Base-by-base conservation (phyloP, 2,329 filamentous ascomycete genomes). In the Raffaelea albimanens region DNA sequence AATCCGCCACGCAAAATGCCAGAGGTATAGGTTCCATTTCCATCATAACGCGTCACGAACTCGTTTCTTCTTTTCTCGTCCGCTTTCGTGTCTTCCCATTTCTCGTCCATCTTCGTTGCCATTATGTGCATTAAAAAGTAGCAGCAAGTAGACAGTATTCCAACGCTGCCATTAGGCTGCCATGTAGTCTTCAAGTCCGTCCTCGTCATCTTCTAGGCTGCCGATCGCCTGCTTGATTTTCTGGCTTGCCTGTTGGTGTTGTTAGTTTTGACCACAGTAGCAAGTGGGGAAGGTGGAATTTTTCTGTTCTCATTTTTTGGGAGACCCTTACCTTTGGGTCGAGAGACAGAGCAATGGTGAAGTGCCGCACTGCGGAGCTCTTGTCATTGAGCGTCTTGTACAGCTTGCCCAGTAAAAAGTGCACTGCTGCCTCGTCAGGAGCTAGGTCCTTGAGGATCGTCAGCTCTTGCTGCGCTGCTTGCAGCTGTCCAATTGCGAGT, bases 191-290 rank as follows among this genome's bases (percentile, higher is more conserved):
- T 82, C 76, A 64, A 86, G 80, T 48, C 82, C 77, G 49, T 86
- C 81, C 51, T 87, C 83, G 48, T 87, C 83, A 47, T 89, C 83
- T 58, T 95, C 88, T 49, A 97, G 76, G 57, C 83, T 84, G 69
- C 97, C 91, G 69, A 98, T 96, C 18, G 88, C 89, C 63, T 95
- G 89, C 67, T 97, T 98, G 66, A 98, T 96, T 64, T 89, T 85
- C 53, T 87, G 84, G 55, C 87, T 89, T 57, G 91, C 88, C 90
- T 95, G 55, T 14, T 48, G 25, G 25, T 29, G 25, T 61, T 56
- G 66, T 63, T 47, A 46, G 50, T 47, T 14, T 1, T 29, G 14
- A 10, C 14, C 9, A 20, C 2, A 33, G 16, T 5, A 13, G 2
- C 16, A 41, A 43, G 40, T 3, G 11, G 9, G 18, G 2, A 23